phyloP scores from a whole-genome alignment of 305 asterid species.

The Fraxinus angustifolia region DNA sequence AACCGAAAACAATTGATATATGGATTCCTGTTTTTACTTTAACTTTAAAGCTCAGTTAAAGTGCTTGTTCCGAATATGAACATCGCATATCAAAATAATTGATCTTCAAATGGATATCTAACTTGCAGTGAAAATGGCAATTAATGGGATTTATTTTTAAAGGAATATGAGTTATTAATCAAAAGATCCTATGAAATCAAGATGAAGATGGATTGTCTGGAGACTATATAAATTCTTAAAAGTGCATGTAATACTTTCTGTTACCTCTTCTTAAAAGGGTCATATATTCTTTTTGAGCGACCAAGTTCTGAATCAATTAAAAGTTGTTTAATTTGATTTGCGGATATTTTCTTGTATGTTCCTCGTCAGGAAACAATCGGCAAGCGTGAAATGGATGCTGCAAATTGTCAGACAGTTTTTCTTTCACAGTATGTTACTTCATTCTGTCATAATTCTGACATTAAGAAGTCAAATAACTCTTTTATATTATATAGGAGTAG shows the following conservation, averaged over 20 bases:
- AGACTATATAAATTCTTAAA: neutral
- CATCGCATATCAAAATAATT: neutral
- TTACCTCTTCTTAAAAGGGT: neutral
- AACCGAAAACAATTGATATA: neutral
- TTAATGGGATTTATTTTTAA: neutral
- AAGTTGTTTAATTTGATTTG: slow-evolving; percentile 1
- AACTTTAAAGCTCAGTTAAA: neutral
- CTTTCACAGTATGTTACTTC: slow-evolving; percentile 70
- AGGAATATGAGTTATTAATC: neutral
- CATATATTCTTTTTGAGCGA: neutral
- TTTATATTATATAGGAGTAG: neutral
- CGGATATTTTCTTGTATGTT: slow-evolving; percentile 13
- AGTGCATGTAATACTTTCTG: neutral
- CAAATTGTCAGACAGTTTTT: slow-evolving; percentile 80
- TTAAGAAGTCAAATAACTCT: neutral
- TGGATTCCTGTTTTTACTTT: neutral
- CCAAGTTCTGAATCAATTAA: neutral
- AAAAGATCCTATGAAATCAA: neutral
- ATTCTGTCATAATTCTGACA: neutral
- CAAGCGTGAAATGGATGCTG: slow-evolving; percentile 82
- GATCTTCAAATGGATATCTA: neutral
- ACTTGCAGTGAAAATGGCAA: neutral
- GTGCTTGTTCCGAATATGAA: neutral
- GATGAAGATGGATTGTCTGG: neutral
- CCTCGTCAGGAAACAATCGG: slow-evolving; percentile 58